Evolutionary conservation across 345 rosid genomes (phyloP).

Genomic region (Citrus medica): DNA sequence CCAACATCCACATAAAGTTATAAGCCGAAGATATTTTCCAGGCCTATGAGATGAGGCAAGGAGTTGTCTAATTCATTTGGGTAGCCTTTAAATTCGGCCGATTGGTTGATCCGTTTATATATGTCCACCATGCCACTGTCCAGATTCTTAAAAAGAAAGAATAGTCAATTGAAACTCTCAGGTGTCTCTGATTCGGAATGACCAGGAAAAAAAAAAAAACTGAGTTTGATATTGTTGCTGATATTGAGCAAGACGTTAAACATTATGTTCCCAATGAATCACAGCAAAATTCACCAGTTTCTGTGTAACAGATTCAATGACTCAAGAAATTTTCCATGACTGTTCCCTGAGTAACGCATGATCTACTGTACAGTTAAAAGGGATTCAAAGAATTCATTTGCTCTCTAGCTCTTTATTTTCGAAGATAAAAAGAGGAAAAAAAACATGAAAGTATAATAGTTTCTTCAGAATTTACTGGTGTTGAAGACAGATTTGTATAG

Average conservation of each 20-base stretch:
- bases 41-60: background rate
- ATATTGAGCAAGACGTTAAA: background rate
- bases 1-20: background rate
- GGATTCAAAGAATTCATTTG: background rate
- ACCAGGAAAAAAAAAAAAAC: too few species aligned
- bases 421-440: background rate
- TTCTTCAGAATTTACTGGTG: background rate
- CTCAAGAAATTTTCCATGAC: background rate
- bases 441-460: too few species aligned
- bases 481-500: background rate
- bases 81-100: background rate
- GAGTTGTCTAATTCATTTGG: constrained; percentile 3
- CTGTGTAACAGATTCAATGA: background rate
- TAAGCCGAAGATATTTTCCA: background rate
- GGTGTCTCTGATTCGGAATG: background rate
- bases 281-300: background rate
- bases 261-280: background rate
- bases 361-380: background rate
- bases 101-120: background rate
- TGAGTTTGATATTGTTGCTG: background rate
- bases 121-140: constrained; percentile 1
- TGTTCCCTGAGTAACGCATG: too few species aligned
- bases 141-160: background rate
- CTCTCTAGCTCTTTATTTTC: background rate
- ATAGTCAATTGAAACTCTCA: background rate